Evolutionary conservation across 768 basidiomycete species (phyloP).

Genomic region (Gelatoporia subvermispora): DNA sequence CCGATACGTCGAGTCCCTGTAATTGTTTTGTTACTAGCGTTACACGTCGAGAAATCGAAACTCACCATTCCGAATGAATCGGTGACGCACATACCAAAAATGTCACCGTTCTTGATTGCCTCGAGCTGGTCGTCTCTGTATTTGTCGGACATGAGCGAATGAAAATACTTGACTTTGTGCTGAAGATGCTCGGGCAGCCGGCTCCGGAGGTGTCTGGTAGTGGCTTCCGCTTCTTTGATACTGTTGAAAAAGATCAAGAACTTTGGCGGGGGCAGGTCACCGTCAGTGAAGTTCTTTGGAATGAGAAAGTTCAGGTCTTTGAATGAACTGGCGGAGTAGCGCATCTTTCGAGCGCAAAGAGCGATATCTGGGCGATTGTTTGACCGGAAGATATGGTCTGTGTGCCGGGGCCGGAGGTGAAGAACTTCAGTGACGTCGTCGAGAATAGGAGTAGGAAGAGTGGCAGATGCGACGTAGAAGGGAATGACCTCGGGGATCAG

Average conservation of each 20-base stretch:
- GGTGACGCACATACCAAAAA: conserved; percentile 25
- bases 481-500: conserved; percentile 19
- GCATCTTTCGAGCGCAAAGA: conserved; percentile 21
- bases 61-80: conserved; percentile 34
- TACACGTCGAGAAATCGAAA: too few relatives aligned
- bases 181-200: conserved; percentile 2
- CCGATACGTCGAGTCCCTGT: conserved; percentile 33
- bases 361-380: conserved; percentile 32
- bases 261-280: conserved; percentile 3
- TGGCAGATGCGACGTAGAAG: not conserved
- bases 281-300: not conserved
- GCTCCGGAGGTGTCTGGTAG: conserved; percentile 1
- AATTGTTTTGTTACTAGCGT: too few relatives aligned
- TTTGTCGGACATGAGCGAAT: conserved; percentile 22
- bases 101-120: conserved; percentile 11
- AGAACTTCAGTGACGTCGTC: conserved; percentile 19
- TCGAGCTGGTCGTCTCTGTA: conserved; percentile 14
- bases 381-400: conserved; percentile 12
- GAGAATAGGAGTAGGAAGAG: conserved; percentile 23
- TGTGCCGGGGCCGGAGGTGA: conserved; percentile 13
- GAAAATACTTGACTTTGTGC: conserved; percentile 20
- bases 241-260: conserved; percentile 24
- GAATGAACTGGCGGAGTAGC: conserved; percentile 6
- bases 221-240: conserved; percentile 10
- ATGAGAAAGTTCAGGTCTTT: conserved; percentile 18